Percentiles rank a stretch among this genome's conserved stretches.
Evolutionary conservation across 768 basidiomycete species (phyloP).

Genomic region (Hypholoma fasciculare): DNA sequence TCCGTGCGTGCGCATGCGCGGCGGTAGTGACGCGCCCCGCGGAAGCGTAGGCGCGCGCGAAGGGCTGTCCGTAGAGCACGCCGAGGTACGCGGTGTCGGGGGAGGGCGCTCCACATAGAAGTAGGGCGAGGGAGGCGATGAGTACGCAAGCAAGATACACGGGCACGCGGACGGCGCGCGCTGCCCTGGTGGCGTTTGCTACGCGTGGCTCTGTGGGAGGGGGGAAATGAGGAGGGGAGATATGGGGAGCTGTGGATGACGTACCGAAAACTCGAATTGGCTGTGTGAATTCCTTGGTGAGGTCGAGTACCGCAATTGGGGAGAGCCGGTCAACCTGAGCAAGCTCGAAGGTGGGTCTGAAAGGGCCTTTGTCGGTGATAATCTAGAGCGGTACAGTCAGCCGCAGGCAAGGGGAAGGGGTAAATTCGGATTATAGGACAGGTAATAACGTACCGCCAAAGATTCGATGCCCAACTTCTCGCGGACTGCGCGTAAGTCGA

Average conservation of each 20-base stretch:
- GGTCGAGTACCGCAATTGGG: constrained; percentile 17
- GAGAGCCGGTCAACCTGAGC: constrained; percentile 16
- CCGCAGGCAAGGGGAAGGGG: no score
- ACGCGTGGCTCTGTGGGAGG: constrained; percentile 15
- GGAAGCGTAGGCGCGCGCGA: not conserved
- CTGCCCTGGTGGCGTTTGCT: constrained; percentile 8
- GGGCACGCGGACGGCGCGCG: constrained; percentile 11
- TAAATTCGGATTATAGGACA: not conserved
- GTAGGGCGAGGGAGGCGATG: constrained; percentile 4
- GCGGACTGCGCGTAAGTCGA: not conserved
- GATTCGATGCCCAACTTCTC: not conserved
- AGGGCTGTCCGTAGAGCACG: constrained; percentile 3
- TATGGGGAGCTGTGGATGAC: not conserved
- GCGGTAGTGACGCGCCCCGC: not conserved
- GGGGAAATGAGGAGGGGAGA: not conserved
- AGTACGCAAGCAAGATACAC: constrained; percentile 7
- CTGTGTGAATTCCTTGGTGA: constrained; percentile 17
- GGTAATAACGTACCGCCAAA: not conserved
- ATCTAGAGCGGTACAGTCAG: constrained; percentile 6
- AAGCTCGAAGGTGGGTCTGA: constrained; percentile 14
- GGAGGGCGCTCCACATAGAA: constrained; percentile 13
- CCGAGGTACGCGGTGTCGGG: constrained; percentile 7
- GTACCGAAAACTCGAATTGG: constrained; percentile 21
- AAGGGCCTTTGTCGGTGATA: constrained; percentile 14
- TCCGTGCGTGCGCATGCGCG: not conserved